These are phyloP conservation scores for Actinomucor elegans DNA, from an alignment of 371 early-diverging fungal genomes.

Conservation along the genomic window DNA sequence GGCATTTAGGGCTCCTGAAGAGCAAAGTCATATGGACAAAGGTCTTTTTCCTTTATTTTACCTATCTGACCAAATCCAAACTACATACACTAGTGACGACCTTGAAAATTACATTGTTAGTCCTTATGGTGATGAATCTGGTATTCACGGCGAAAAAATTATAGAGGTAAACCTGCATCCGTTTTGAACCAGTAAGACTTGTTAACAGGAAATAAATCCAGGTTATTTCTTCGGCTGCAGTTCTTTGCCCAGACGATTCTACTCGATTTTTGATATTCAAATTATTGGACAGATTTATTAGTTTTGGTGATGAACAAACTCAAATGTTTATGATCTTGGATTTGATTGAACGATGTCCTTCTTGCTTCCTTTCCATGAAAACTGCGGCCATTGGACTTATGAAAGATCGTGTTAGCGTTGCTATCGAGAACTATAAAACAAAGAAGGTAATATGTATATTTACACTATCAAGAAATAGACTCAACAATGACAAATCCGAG, in stretches of 20 bases:
- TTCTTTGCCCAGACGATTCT: conserved; percentile 10
- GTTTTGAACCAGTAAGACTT: too few relatives aligned
- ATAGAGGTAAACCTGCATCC: conserved; percentile 1
- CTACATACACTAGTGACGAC: background rate
- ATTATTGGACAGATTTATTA: conserved; percentile 20
- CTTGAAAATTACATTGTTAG: conserved; percentile 14
- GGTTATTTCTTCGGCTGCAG: conserved; percentile 18
- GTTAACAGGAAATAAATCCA: too few relatives aligned
- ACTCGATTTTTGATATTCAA: conserved; percentile 29
- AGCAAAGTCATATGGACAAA: conserved; percentile 15
- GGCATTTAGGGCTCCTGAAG: too few relatives aligned
- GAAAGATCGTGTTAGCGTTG: conserved; percentile 26
- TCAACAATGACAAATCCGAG: background rate
- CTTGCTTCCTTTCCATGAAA: conserved; percentile 36
- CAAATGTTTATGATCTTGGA: conserved; percentile 23
- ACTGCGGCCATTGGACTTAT: conserved; percentile 37
- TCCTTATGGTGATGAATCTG: background rate
- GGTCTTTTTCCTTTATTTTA: conserved; percentile 14
- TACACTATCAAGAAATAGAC: background rate
- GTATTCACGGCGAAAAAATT: background rate
- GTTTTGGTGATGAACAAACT: conserved; percentile 22
- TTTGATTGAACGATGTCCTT: conserved; percentile 32
- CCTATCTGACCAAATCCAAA: conserved; percentile 14
- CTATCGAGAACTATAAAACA: background rate
- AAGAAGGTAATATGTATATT: background rate